Conservation (phyloP, 2,329 filamentous ascomycete species). For the Curvularia lunata region DNA sequence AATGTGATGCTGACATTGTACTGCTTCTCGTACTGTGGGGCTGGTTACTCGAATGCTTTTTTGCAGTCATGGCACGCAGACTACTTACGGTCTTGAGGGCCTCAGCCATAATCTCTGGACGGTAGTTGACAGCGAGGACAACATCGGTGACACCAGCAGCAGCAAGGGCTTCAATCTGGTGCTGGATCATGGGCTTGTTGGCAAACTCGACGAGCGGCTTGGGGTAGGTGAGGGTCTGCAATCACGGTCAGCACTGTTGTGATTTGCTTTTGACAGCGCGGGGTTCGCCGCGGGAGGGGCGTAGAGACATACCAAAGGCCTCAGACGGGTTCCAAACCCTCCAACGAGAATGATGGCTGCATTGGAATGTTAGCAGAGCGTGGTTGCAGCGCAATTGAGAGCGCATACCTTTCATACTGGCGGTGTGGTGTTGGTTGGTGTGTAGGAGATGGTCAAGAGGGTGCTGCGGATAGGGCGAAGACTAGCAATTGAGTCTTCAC, state of each 20-base stretch:
- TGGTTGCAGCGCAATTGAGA: constrained; percentile 11
- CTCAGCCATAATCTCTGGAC: constrained; percentile 96
- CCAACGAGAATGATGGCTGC: constrained; percentile 97
- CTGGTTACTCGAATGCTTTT: constrained; percentile 22
- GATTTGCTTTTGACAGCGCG: constrained; percentile 20
- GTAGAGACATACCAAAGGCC: constrained; percentile 74
- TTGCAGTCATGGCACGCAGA: neutral
- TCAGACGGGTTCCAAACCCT: constrained; percentile 96
- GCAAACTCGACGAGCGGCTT: constrained; percentile 98
- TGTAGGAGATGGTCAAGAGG: constrained; percentile 12
- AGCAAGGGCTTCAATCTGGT: constrained; percentile 95
- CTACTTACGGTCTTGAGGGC: constrained; percentile 80
- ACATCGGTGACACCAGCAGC: constrained; percentile 95
- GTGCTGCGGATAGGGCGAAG: constrained; percentile 21
- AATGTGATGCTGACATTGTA: constrained; percentile 97
- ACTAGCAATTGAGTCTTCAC: constrained; percentile 24
- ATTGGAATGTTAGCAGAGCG: constrained; percentile 17
- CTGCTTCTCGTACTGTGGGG: constrained; percentile 77
- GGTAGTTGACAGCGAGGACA: constrained; percentile 97
- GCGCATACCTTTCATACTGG: constrained; percentile 51
- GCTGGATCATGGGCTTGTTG: constrained; percentile 99
- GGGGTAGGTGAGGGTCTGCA: constrained; percentile 89
- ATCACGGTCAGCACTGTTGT: constrained; percentile 31
- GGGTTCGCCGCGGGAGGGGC: constrained; percentile 20
- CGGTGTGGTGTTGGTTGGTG: constrained; percentile 34